Conservation (phyloP, 129 eudicot species). For the Chrysanthemum lavandulifolium region DNA sequence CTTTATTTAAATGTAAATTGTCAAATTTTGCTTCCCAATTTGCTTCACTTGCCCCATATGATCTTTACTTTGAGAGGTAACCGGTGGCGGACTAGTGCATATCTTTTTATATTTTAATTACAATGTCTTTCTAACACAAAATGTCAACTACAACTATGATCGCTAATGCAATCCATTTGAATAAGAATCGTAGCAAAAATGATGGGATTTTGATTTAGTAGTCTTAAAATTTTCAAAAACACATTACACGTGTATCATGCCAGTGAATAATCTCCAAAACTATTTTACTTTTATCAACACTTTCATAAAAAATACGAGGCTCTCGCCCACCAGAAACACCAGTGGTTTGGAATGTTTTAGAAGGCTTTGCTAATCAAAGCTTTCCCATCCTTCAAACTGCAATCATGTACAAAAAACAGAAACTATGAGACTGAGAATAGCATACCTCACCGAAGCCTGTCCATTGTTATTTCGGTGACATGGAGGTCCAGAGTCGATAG, state of each 20-base stretch:
- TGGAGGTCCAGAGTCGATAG: constrained; percentile 83
- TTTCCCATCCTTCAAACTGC: constrained; percentile 95
- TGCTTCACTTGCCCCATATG: too few species aligned
- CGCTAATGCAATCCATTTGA: too few species aligned
- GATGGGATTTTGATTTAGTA: background rate
- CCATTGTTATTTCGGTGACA: constrained; percentile 85
- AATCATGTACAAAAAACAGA: constrained; percentile 3
- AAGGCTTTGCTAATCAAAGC: constrained; percentile 64
- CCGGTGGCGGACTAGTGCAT: too few species aligned
- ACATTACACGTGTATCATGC: background rate
- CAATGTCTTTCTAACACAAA: too few species aligned
- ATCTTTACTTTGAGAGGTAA: too few species aligned
- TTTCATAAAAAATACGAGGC: constrained; percentile 77
- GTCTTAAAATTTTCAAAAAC: background rate
- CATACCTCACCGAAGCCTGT: constrained; percentile 71
- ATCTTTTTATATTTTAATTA: too few species aligned
- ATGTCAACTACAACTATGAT: too few species aligned
- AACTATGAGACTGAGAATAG: background rate
- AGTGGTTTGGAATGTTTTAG: constrained; percentile 81
- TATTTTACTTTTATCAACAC: constrained; percentile 80
- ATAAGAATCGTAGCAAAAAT: too few species aligned
- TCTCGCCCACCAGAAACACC: constrained; percentile 65
- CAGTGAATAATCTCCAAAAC: background rate
- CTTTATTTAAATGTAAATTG: too few species aligned
- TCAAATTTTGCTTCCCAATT: too few species aligned